Evolutionary conservation across 768 basidiomycete genomes (phyloP).

Genomic region (Amyloporia xantha): DNA sequence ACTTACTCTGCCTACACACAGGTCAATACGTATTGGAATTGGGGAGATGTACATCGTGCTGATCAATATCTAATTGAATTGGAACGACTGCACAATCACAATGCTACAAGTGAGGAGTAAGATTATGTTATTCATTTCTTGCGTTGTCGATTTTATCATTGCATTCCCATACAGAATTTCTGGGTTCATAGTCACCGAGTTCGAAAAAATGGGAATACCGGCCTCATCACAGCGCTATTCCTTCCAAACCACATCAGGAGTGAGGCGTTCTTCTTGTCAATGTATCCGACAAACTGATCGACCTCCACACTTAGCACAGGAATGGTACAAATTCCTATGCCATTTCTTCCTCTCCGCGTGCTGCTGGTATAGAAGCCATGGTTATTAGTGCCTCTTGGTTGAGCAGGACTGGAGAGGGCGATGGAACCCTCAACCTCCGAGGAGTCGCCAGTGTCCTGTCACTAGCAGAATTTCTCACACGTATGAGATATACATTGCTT

Average conservation of each 20-base stretch:
- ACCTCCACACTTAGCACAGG: slow-evolving; percentile 15
- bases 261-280: slow-evolving; percentile 25
- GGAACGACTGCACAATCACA: slow-evolving; percentile 52
- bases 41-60: slow-evolving; percentile 84
- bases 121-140: slow-evolving; percentile 19
- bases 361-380: slow-evolving; percentile 91
- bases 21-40: slow-evolving; percentile 90
- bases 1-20: slow-evolving; percentile 23
- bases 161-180: slow-evolving; percentile 47
- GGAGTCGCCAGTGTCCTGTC: slow-evolving; percentile 83
- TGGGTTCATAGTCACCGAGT: slow-evolving; percentile 51
- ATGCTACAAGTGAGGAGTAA: slow-evolving; percentile 69
- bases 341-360: slow-evolving; percentile 72
- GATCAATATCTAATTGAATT: slow-evolving; percentile 74
- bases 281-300: background rate
- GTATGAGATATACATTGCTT: slow-evolving; percentile 36
- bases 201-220: slow-evolving; percentile 67
- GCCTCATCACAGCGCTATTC: slow-evolving; percentile 64
- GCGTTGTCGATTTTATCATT: slow-evolving; percentile 5
- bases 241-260: slow-evolving; percentile 46
- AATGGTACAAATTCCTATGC: slow-evolving; percentile 81
- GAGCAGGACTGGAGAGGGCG: slow-evolving; percentile 54
- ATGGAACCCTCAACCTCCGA: slow-evolving; percentile 66
- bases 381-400: slow-evolving; percentile 89
- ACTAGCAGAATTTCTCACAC: slow-evolving; percentile 77